Conservation (phyloP, 2,329 filamentous ascomycete genomes). For the Talaromyces sp. region DNA sequence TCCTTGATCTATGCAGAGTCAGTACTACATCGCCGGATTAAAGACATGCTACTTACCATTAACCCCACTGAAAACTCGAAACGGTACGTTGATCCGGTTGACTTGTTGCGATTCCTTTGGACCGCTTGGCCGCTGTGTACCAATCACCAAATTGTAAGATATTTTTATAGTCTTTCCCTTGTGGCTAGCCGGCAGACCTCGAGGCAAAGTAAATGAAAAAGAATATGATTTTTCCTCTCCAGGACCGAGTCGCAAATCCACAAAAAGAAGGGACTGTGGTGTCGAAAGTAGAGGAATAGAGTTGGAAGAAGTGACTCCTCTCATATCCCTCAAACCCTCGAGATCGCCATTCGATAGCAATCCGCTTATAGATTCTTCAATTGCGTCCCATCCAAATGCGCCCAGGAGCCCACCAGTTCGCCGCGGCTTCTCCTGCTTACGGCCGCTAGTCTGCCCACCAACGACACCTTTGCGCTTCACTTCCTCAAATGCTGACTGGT, state of each 20-base stretch:
- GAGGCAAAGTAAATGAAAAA: conserved; percentile 81
- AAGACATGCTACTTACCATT: conserved; percentile 53
- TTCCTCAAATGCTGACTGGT: conserved; percentile 85
- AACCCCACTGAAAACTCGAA: conserved; percentile 88
- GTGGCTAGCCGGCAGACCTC: conserved; percentile 85
- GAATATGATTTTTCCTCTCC: conserved; percentile 86
- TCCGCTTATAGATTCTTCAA: conserved; percentile 84
- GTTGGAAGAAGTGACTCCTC: conserved; percentile 77
- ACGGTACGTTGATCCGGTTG: conserved; percentile 86
- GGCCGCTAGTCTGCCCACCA: conserved; percentile 67
- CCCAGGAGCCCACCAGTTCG: conserved; percentile 78
- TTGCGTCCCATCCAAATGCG: conserved; percentile 79
- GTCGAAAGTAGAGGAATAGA: conserved; percentile 90
- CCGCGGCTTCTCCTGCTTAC: conserved; percentile 42
- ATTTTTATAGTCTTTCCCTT: conserved; percentile 93
- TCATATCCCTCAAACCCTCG: conserved; percentile 94
- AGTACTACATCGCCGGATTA: conserved; percentile 18
- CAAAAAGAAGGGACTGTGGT: conserved; percentile 91
- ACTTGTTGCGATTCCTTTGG: conserved; percentile 74
- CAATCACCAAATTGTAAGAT: conserved; percentile 83
- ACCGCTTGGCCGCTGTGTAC: conserved; percentile 80
- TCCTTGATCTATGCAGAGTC: conserved; percentile 56
- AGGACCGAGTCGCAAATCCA: conserved; percentile 80
- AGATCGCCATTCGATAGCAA: conserved; percentile 82
- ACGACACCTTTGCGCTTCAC: conserved; percentile 93